Conservation (phyloP, 2,329 filamentous ascomycete genomes). For the Aureobasidium lini region DNA sequence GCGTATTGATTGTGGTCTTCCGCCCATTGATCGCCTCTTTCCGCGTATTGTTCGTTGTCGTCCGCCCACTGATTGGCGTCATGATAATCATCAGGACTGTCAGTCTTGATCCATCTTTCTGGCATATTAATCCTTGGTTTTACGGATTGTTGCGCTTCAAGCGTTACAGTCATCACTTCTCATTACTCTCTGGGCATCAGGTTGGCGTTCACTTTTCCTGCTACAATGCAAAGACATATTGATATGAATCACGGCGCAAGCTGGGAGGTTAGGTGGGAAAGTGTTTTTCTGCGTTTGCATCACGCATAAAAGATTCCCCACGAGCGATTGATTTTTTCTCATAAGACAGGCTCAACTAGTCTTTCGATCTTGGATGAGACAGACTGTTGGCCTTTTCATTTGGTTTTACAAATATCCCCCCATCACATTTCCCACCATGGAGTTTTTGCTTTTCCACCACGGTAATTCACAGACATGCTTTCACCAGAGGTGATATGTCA, state of each 20-base stretch:
- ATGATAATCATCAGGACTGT: not conserved
- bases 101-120: not conserved
- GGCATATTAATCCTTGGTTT: constrained; percentile 5
- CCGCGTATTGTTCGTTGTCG: not conserved
- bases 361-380: not conserved
- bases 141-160: not conserved
- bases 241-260: constrained; percentile 11
- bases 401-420: constrained; percentile 7
- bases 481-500: not conserved
- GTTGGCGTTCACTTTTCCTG: constrained; percentile 6
- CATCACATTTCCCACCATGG: not conserved
- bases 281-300: constrained; percentile 8
- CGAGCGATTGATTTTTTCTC: constrained; percentile 5
- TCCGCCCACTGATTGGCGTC: not conserved
- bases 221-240: constrained; percentile 9
- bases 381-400: not conserved
- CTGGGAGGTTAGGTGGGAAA: constrained; percentile 7
- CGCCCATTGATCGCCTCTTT: not conserved
- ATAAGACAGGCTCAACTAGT: not conserved
- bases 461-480: not conserved
- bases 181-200: constrained; percentile 6
- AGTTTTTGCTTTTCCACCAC: not conserved
- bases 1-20: not conserved
- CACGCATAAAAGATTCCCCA: constrained; percentile 11
- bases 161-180: constrained; percentile 1